Evolutionary conservation across 2,329 filamentous ascomycete genomes (phyloP).

Genomic region (Claviceps quebecensis): DNA sequence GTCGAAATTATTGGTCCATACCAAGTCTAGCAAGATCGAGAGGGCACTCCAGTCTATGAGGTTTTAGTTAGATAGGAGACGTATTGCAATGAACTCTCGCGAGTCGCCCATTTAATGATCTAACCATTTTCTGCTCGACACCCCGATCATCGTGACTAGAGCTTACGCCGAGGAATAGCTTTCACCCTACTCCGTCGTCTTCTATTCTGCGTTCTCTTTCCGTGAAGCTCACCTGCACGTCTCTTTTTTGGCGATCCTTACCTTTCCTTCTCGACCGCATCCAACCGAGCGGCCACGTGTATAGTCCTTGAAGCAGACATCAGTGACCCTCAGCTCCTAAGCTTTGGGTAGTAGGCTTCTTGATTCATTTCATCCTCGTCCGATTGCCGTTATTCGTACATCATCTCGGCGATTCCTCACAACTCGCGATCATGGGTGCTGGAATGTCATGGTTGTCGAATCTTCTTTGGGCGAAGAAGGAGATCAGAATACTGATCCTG

Average conservation of each 20-base stretch:
- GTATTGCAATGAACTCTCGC: conserved; percentile 6
- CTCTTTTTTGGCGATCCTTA: background rate
- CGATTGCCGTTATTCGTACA: background rate
- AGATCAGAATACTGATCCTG: conserved; percentile 90
- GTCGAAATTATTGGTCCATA: background rate
- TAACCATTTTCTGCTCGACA: background rate
- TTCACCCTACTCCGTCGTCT: background rate
- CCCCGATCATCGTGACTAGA: background rate
- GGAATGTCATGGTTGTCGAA: conserved; percentile 55
- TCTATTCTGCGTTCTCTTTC: background rate
- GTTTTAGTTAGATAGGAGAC: conserved; percentile 8
- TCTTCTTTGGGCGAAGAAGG: conserved; percentile 85
- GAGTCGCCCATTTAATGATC: background rate
- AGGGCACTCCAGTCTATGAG: background rate
- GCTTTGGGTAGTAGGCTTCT: background rate
- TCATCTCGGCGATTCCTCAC: background rate
- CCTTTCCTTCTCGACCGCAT: background rate
- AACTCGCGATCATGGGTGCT: conserved; percentile 41
- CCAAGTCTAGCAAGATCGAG: background rate
- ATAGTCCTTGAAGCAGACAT: background rate
- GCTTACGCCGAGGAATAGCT: background rate
- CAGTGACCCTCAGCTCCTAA: conserved; percentile 1
- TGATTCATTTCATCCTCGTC: no score
- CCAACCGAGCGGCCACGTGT: conserved; percentile 3
- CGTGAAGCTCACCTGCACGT: background rate